These are phyloP conservation scores for Babesia microti DNA, from an alignment of 169 alveolate genomes.

Conservation along the genomic window DNA sequence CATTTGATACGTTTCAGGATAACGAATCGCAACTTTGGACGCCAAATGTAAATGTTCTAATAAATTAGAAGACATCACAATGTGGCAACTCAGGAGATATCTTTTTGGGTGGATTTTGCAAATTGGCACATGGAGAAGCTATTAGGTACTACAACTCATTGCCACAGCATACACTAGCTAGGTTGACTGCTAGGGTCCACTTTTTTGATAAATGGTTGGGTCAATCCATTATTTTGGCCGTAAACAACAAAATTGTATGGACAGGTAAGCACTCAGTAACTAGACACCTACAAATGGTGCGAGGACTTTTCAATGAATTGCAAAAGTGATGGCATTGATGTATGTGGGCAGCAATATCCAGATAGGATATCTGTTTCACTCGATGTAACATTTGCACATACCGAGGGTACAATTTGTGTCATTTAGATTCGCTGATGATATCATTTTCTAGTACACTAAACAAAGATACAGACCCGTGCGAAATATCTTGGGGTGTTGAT, in stretches of 20 bases:
- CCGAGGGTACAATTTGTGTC: too few species aligned
- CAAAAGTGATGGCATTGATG: constrained; percentile 42
- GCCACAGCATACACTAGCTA: constrained; percentile 45
- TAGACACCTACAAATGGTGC: constrained; percentile 50
- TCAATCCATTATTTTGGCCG: constrained; percentile 48
- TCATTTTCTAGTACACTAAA: constrained; percentile 41
- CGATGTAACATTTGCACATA: constrained; percentile 27
- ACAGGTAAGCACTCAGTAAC: constrained; percentile 7
- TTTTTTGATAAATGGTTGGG: constrained; percentile 70
- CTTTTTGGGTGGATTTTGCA: constrained; percentile 40
- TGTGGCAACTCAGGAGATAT: constrained; percentile 39
- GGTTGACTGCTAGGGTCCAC: constrained; percentile 55
- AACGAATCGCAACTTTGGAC: constrained; percentile 16
- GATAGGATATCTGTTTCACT: constrained; percentile 45
- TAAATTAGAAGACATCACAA: constrained; percentile 6
- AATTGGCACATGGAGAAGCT: constrained; percentile 26
- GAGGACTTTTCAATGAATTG: constrained; percentile 28
- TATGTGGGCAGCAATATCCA: constrained; percentile 59
- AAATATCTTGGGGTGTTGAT: constrained; percentile 71
- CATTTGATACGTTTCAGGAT: constrained; percentile 24
- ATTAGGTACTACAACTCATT: constrained; percentile 17
- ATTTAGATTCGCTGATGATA: constrained; percentile 27
- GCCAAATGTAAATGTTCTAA: constrained; percentile 13
- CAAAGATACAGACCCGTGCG: constrained; percentile 49
- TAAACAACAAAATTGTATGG: constrained; percentile 56